A percentile compares a stretch with the other conserved stretches of the same genome.
Conservation (phyloP, 371 early-diverging fungal species). For the Mortierella sp. region DNA sequence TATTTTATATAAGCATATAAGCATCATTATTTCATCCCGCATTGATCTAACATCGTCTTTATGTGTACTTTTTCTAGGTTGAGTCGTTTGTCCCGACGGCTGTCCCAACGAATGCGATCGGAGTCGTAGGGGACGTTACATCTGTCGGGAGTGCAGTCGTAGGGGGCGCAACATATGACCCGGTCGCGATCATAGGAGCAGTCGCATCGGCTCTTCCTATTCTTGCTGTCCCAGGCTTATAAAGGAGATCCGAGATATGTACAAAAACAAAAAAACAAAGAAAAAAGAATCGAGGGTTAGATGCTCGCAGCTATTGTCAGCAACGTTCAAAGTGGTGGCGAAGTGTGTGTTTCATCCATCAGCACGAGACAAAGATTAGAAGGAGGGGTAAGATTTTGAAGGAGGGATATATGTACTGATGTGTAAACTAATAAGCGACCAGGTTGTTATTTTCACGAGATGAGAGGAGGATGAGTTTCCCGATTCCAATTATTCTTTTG, state of each 20-base stretch:
- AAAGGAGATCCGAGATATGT: background rate
- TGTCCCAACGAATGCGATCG: background rate
- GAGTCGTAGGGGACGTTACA: too few species aligned
- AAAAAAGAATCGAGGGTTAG: background rate
- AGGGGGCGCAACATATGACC: background rate
- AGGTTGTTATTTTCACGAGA: too few species aligned
- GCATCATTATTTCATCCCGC: too few species aligned
- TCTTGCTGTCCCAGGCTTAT: too few species aligned
- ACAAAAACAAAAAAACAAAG: background rate
- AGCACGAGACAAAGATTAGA: too few species aligned
- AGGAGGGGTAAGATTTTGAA: too few species aligned
- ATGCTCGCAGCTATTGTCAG: background rate
- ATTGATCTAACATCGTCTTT: background rate
- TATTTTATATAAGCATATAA: background rate
- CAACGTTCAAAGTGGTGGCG: background rate
- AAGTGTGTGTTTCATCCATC: too few species aligned
- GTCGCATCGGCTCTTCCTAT: background rate
- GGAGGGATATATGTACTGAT: too few species aligned
- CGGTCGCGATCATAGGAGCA: background rate
- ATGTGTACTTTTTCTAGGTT: background rate
- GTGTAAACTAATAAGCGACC: too few species aligned
- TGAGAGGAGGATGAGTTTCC: too few species aligned
- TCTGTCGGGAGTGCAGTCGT: too few species aligned
- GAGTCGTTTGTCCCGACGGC: background rate
- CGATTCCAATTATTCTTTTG: too few species aligned